These are phyloP conservation scores for Acer saccharum DNA, from an alignment of 345 rosid genomes.

Conservation along the genomic window DNA sequence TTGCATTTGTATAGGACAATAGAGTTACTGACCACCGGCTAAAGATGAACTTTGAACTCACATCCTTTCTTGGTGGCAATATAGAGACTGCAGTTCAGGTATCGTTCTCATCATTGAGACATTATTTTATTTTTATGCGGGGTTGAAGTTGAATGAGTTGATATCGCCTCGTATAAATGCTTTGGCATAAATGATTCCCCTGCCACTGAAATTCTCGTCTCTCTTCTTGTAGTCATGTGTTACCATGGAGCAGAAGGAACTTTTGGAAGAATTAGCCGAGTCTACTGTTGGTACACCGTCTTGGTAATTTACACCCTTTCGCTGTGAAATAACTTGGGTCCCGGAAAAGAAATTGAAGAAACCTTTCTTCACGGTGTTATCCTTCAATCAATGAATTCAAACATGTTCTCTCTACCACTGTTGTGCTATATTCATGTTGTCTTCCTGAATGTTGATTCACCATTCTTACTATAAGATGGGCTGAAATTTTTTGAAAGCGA, in stretches of 20 bases:
- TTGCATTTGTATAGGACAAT: slow-evolving; percentile 58
- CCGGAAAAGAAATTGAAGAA: neutral
- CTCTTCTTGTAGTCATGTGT: slow-evolving; percentile 67
- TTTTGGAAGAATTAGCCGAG: slow-evolving; percentile 80
- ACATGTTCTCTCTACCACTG: neutral
- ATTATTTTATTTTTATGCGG: neutral
- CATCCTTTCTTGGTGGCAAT: slow-evolving; percentile 80
- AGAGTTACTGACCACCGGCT: slow-evolving; percentile 96
- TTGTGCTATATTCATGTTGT: neutral
- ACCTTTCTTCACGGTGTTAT: neutral
- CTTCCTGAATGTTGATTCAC: neutral
- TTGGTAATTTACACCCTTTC: slow-evolving; percentile 30
- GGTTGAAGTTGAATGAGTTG: neutral
- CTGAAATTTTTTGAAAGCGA: neutral
- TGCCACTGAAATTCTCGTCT: slow-evolving; percentile 13
- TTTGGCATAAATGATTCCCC: neutral
- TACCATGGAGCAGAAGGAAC: slow-evolving; percentile 83
- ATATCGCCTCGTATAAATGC: neutral
- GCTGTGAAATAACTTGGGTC: neutral
- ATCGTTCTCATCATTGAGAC: slow-evolving; percentile 6
- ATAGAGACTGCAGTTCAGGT: slow-evolving; percentile 89
- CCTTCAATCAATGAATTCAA: neutral
- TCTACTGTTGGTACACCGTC: slow-evolving; percentile 49
- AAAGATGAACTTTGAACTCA: slow-evolving; percentile 83
- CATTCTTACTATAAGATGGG: neutral